Conservation (phyloP, 345 rosid genomes). For the Dovyalis caffra region DNA sequence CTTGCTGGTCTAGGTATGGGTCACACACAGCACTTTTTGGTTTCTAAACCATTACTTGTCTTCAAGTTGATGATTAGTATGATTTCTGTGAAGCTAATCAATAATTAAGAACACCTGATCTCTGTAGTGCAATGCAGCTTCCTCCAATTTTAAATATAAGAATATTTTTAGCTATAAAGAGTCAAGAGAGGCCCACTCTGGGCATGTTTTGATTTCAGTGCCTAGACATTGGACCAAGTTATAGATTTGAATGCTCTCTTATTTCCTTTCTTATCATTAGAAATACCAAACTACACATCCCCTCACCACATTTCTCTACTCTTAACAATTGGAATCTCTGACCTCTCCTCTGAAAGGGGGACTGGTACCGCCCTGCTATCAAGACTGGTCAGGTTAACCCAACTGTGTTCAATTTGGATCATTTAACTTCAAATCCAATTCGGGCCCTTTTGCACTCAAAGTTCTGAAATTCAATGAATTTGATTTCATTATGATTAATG, state of each 20-base stretch:
- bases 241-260: background rate
- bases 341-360: background rate
- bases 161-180: background rate
- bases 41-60: slow-evolving; percentile 1
- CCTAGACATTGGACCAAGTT: background rate
- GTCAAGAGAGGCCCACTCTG: background rate
- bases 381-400: background rate
- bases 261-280: background rate
- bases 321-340: background rate
- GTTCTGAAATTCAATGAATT: background rate
- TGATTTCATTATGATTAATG: slow-evolving; percentile 3
- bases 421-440: background rate
- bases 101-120: background rate
- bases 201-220: background rate
- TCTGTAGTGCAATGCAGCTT: background rate
- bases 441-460: background rate
- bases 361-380: background rate
- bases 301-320: background rate
- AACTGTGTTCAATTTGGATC: background rate
- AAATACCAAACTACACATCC: background rate
- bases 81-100: background rate
- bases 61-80: background rate
- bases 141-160: background rate
- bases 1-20: slow-evolving; percentile 93
- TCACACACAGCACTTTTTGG: slow-evolving; percentile 18